Percentiles rank a stretch among this genome's conserved stretches.
These are phyloP conservation scores for Brassica rapa DNA, from an alignment of 345 rosid genomes.

Conservation along the genomic window DNA sequence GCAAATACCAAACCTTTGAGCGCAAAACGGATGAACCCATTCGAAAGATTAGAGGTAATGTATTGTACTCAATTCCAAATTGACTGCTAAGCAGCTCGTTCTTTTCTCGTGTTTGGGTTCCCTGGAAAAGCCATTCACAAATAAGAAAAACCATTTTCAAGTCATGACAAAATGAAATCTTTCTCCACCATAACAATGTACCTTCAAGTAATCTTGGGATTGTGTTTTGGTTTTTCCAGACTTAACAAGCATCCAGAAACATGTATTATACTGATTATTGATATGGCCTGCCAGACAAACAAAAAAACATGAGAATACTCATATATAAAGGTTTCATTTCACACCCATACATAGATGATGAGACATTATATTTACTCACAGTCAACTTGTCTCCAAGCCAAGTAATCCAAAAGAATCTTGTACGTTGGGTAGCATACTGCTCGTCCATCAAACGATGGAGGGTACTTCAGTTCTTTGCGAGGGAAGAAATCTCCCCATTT, in stretches of 20 bases:
- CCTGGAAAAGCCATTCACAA: conserved; percentile 46
- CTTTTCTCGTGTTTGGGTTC: conserved; percentile 69
- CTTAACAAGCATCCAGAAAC: conserved; percentile 93
- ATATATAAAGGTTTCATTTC: not conserved
- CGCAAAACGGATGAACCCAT: conserved; percentile 73
- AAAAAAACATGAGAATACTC: not conserved
- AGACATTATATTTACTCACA: conserved; percentile 55
- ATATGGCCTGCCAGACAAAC: conserved; percentile 71
- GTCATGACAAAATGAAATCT: not conserved
- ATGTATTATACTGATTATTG: conserved; percentile 91
- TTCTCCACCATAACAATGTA: conserved; percentile 4
- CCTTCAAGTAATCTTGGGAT: conserved; percentile 79
- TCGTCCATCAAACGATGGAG: conserved; percentile 88
- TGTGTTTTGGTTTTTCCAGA: conserved; percentile 75
- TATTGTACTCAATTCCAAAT: conserved; percentile 68
- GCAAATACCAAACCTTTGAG: conserved; percentile 43
- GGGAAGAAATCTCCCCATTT: conserved; percentile 78
- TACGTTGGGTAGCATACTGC: conserved; percentile 82
- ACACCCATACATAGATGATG: not conserved
- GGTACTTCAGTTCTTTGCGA: conserved; percentile 60
- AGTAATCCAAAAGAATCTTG: conserved; percentile 76
- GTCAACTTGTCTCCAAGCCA: conserved; percentile 97
- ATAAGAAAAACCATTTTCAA: not conserved
- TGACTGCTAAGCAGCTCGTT: conserved; percentile 59
- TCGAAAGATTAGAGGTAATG: conserved; percentile 62